Conservation (phyloP, 805 yeast genomes). For the Wickerhamomyces bisporus region DNA sequence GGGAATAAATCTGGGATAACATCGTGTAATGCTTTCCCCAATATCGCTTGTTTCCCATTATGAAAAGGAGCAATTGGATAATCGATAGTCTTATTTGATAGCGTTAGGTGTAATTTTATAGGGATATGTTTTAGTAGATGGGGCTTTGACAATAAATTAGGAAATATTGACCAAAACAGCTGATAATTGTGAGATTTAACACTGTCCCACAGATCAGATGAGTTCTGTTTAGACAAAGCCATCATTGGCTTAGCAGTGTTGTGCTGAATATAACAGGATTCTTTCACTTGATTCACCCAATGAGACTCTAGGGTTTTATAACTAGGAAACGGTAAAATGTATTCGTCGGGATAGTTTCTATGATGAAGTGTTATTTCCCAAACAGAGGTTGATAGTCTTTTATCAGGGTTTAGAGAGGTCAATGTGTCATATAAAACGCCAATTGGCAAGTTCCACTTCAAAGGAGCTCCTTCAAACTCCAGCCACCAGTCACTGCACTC, state of each 20-base stretch:
- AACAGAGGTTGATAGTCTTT: conserved; percentile 17
- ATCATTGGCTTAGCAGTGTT: conserved; percentile 81
- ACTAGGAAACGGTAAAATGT: conserved; percentile 35
- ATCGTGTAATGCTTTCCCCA: conserved; percentile 36
- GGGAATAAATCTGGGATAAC: conserved; percentile 44
- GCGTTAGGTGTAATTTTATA: conserved; percentile 40
- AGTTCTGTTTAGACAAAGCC: conserved; percentile 61
- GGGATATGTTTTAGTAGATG: conserved; percentile 38
- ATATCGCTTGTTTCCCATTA: conserved; percentile 16
- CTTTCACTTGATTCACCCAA: conserved; percentile 80
- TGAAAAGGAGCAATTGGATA: conserved; percentile 22
- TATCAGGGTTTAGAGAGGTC: conserved; percentile 32
- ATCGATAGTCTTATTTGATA: conserved; percentile 31
- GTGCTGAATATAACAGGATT: conserved; percentile 66
- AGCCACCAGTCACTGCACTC: conserved; percentile 50
- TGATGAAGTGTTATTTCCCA: conserved; percentile 46
- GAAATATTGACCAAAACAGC: conserved; percentile 19
- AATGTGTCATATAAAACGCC: conserved; percentile 61
- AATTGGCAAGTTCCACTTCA: conserved; percentile 69
- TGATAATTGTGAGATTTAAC: conserved; percentile 32
- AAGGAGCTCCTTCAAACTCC: conserved; percentile 55
- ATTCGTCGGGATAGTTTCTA: conserved; percentile 39
- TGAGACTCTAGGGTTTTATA: conserved; percentile 37
- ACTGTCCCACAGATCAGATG: conserved; percentile 53
- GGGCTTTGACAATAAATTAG: conserved; percentile 14